Conservation (phyloP, 345 rosid species). For the Camelina neglecta region DNA sequence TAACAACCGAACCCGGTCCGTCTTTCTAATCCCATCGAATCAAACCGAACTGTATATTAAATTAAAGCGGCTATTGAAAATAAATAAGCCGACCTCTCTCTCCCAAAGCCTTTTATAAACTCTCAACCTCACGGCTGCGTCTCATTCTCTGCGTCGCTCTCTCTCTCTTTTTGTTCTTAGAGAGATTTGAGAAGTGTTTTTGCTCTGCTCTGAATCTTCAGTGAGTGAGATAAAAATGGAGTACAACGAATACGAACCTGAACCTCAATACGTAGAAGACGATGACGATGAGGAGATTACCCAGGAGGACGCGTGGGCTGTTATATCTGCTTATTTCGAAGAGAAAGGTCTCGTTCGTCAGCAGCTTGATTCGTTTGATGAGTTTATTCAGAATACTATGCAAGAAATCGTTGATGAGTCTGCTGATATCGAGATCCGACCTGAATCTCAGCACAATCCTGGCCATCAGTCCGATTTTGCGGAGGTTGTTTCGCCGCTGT, state of each 20-base stretch:
- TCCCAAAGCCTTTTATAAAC: background rate
- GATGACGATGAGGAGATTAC: constrained; percentile 84
- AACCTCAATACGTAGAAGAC: constrained; percentile 51
- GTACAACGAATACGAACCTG: constrained; percentile 65
- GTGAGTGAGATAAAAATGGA: constrained; percentile 49
- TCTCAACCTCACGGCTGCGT: constrained; percentile 10
- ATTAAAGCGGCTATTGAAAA: constrained; percentile 5
- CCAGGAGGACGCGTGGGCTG: constrained; percentile 95
- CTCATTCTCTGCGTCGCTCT: background rate
- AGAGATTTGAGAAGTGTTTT: background rate
- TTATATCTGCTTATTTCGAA: constrained; percentile 93
- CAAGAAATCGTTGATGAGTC: constrained; percentile 96
- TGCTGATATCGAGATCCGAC: constrained; percentile 92
- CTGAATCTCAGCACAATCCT: constrained; percentile 97
- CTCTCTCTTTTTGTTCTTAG: background rate
- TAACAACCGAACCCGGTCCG: background rate
- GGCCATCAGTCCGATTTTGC: constrained; percentile 91
- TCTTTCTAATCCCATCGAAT: background rate
- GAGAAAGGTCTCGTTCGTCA: constrained; percentile 96
- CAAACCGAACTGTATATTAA: background rate
- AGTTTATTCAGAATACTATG: constrained; percentile 97
- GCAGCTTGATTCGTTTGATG: constrained; percentile 94
- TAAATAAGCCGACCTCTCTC: constrained; percentile 9
- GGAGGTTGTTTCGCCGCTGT: constrained; percentile 55
- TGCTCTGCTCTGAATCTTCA: background rate